Evolutionary conservation across 2,329 filamentous ascomycete genomes (phyloP), one percentile per base, ranked within the genome.

Genomic region (Lomentospora prolificans): DNA sequence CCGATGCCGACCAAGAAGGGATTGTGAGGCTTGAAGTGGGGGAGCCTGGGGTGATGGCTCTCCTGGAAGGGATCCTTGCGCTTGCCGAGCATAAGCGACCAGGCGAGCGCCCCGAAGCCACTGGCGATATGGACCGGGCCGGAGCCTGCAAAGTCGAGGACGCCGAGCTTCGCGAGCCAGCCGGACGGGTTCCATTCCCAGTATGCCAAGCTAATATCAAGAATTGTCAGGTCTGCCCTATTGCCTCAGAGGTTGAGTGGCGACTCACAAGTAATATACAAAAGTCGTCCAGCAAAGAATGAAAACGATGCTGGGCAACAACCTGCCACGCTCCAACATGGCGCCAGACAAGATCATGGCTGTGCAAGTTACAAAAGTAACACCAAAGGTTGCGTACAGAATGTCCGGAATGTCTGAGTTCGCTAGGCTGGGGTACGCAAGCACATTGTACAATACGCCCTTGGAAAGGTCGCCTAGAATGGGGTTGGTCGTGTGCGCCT

Each of bases 141-240:
- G 10, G 78, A 79, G 54, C 81, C 81, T 12, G 80, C 81, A 55
- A 81, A 84, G 63, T 85, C 81, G 58, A 80, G 73, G 0, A 77
- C 74, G 1, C 78, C 77, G 2, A 85, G 74, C 22, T 83, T 79
- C 66, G 72, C 84, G 0, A 86, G 69, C 82, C 83, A 86, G 9
- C 83, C 82, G 54, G 77, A 79, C n/a, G 75, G 63, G 62, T 86
- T 86, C 83, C 83, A 86, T 3, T 81, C 83, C 81, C 82, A 85
- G 68, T 77, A 82, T 0, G 82, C 82, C 33, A 85, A 77, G 0
- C 77, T 64, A 46, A 12, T 33, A 33, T n/a, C n/a, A n/a, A n/a
- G n/a, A n/a, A n/a, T n/a, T n/a, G n/a, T n/a, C n/a, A 33, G 7
- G 30, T 33, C 12, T 7, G 30, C 12, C 30, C 30, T 12, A 33